Evolutionary conservation across 2,329 filamentous ascomycete species (phyloP).

Genomic region (Colletotrichum euphorbiae): DNA sequence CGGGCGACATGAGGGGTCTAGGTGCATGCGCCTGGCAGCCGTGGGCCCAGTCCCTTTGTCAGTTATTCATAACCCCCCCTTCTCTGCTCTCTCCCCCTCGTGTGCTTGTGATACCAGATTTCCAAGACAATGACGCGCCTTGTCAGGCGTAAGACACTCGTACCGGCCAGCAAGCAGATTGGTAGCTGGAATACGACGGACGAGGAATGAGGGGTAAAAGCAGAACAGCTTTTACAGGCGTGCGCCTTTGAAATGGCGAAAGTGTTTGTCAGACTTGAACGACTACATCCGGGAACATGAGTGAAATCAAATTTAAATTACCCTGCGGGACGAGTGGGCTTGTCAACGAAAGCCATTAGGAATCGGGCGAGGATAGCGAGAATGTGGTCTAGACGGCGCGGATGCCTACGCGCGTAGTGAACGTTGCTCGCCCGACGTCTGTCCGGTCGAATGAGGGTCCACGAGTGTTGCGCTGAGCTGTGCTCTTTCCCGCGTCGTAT

Average conservation of each 20-base stretch:
- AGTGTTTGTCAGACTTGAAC: slow-evolving; percentile 3
- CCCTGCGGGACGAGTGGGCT: not conserved
- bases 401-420: not conserved
- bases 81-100: not conserved
- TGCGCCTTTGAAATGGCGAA: not conserved
- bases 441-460: not conserved
- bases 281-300: not conserved
- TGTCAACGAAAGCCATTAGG: not conserved
- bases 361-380: slow-evolving; percentile 7
- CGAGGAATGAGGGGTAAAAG: slow-evolving; percentile 18
- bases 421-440: not conserved
- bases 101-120: slow-evolving; percentile 6
- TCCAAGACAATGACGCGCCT: slow-evolving; percentile 13
- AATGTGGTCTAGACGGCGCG: not conserved
- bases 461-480: not conserved
- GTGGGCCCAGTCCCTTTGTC: not conserved
- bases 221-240: not conserved
- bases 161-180: slow-evolving; percentile 8
- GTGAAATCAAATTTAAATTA: slow-evolving; percentile 1
- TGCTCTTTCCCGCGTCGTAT: not conserved
- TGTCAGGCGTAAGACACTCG: slow-evolving; percentile 17
- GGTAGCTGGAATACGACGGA: slow-evolving; percentile 16
- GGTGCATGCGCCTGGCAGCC: slow-evolving; percentile 7
- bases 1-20: not conserved
- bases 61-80: not conserved